phyloP scores from a whole-genome alignment of 306 rosid species.

The Prunus fruticosa region DNA sequence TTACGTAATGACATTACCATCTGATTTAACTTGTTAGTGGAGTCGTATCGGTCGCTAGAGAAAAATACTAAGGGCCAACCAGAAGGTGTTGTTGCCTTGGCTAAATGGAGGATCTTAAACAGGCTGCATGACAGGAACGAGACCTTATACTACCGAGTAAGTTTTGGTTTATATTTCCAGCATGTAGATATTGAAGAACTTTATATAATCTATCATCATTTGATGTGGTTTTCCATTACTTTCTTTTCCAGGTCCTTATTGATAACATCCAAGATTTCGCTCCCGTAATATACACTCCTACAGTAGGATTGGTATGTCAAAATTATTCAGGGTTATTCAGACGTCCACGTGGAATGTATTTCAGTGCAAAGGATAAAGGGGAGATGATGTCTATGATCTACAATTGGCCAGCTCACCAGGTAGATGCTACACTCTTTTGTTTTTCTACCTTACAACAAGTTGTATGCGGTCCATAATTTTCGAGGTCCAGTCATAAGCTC shows the following conservation, averaged over 20 bases:
- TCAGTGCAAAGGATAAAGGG: slow-evolving; percentile 97
- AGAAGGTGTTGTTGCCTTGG: slow-evolving; percentile 59
- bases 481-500: no score
- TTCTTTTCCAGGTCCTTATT: slow-evolving; percentile 70
- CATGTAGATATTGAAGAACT: slow-evolving; percentile 12
- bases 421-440: slow-evolving; percentile 21
- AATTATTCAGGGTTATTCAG: slow-evolving; percentile 94
- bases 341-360: slow-evolving; percentile 99
- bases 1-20: slow-evolving; percentile 5
- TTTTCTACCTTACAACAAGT: neutral
- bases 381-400: slow-evolving; percentile 99
- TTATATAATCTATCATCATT: slow-evolving; percentile 8
- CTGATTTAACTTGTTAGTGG: slow-evolving; percentile 55
- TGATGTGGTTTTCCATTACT: slow-evolving; percentile 20
- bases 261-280: slow-evolving; percentile 93
- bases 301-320: slow-evolving; percentile 95
- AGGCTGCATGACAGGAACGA: slow-evolving; percentile 97
- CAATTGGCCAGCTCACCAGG: slow-evolving; percentile 91
- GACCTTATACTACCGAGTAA: slow-evolving; percentile 89
- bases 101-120: slow-evolving; percentile 98
- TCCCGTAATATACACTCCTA: slow-evolving; percentile 95
- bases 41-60: slow-evolving; percentile 89
- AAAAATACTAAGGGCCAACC: slow-evolving; percentile 83
- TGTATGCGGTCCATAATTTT: neutral
- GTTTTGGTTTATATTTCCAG: slow-evolving; percentile 31